Base-by-base conservation (phyloP, 495 filamentous ascomycete species). In the Penicillium salamii region DNA sequence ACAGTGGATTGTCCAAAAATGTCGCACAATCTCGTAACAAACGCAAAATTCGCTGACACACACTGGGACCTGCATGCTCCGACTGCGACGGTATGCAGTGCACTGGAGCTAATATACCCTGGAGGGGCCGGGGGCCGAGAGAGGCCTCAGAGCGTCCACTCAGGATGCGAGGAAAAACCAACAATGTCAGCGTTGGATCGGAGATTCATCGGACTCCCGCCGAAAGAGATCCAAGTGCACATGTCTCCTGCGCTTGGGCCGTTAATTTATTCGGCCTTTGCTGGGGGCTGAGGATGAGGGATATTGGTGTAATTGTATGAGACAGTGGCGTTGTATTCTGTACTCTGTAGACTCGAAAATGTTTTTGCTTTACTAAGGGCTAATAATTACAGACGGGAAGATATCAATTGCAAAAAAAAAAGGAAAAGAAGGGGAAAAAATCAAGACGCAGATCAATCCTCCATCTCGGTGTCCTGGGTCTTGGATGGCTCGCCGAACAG, bases 401-500 rank as follows among this genome's bases (percentile, higher is more conserved):
- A 33, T 32, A 48, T 47, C 33, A 47, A 38, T 39, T 48, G 45
- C 13, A 31, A 36, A 34, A 15, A 21, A 28, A 48, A 12, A 36
- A 40, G 39, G 29, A 21, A 38, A 17, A 20, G 23, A 28, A 42
- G n/a, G n/a, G n/a, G n/a, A 20, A 50, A 14, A 36, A 13, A 46
- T 26, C 9, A 24, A 21, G 19, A 41, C 14, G n/a, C n/a, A 26
- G 39, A 15, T 56, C 48, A 59, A 21, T 65, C 62, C 51, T 65
- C 45, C 64, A 67, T 67, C 49, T 62, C 54, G 6, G 59, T 51
- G 20, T 67, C 61, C 28, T 63, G 54, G n/a, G 38, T 18, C 38
- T 62, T 59, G 7, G 46, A 37, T 19, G 45, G 24, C 12, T 59
- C 59, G 15, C 56, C 61, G 24, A 66, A 66, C 14, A 66, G 39